These are phyloP conservation scores for Xylariaceae sp. DNA, from an alignment of 2,329 filamentous ascomycete species.

Conservation along the genomic window DNA sequence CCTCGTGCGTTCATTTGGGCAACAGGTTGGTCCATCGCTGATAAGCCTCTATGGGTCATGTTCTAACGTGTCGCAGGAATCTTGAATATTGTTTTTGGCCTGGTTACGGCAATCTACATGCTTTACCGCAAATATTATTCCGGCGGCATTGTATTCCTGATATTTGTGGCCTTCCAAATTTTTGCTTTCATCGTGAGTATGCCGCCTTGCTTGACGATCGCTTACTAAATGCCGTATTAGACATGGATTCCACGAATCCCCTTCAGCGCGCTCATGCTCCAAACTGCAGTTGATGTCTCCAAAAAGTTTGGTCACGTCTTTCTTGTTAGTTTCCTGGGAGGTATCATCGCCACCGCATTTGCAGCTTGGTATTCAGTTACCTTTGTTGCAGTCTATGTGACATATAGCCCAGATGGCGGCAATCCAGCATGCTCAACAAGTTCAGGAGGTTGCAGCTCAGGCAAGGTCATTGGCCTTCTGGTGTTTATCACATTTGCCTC, in stretches of 20 bases:
- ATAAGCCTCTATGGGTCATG: too few species aligned
- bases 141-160: slow-evolving; percentile 80
- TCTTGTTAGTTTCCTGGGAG: slow-evolving; percentile 77
- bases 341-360: slow-evolving; percentile 69
- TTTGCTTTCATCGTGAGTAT: slow-evolving; percentile 65
- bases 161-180: slow-evolving; percentile 76
- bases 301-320: slow-evolving; percentile 84
- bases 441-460: slow-evolving; percentile 64
- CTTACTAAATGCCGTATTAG: slow-evolving; percentile 12
- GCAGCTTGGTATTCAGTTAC: slow-evolving; percentile 85
- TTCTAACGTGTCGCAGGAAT: slow-evolving; percentile 41
- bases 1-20: slow-evolving; percentile 92
- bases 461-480: slow-evolving; percentile 77
- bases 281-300: slow-evolving; percentile 79
- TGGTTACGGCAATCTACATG: slow-evolving; percentile 87
- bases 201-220: neutral
- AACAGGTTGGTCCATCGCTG: slow-evolving; percentile 49
- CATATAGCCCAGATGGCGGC: slow-evolving; percentile 62
- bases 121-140: slow-evolving; percentile 72
- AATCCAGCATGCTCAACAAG: slow-evolving; percentile 51
- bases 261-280: slow-evolving; percentile 86
- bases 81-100: slow-evolving; percentile 75
- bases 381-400: slow-evolving; percentile 79
- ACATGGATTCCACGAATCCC: slow-evolving; percentile 88
- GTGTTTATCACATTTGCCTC: slow-evolving; percentile 86